These are phyloP conservation scores for Verticillium klebahnii DNA, from an alignment of 2,329 filamentous ascomycete species.

Conservation along the genomic window DNA sequence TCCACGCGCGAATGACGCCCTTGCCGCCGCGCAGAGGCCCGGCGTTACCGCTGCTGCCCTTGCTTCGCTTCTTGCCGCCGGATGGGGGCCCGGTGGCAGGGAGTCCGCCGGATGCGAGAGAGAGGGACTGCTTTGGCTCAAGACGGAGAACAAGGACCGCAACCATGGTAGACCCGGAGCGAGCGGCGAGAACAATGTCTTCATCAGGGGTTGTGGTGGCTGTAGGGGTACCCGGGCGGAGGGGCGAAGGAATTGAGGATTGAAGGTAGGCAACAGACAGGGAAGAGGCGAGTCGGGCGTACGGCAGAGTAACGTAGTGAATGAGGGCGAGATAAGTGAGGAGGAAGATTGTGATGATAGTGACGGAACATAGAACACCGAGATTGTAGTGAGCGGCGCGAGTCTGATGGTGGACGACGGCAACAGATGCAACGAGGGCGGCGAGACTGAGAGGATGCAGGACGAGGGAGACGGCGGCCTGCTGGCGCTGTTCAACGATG, in stretches of 20 bases:
- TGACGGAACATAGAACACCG: conserved; percentile 42
- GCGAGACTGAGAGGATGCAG: conserved; percentile 55
- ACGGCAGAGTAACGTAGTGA: conserved; percentile 55
- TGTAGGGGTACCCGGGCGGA: background rate
- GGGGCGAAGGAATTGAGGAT: conserved; percentile 9
- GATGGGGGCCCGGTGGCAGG: conserved; percentile 16
- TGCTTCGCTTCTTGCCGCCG: conserved; percentile 24
- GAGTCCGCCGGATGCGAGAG: background rate
- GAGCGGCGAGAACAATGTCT: conserved; percentile 61
- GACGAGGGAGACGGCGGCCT: conserved; percentile 58
- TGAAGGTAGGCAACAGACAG: conserved; percentile 59
- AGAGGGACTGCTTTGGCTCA: conserved; percentile 32
- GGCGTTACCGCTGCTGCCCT: conserved; percentile 34
- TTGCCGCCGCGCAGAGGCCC: conserved; percentile 51
- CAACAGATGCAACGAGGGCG: conserved; percentile 38
- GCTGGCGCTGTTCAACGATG: conserved; percentile 75
- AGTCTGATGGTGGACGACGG: conserved; percentile 39
- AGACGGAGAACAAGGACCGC: conserved; percentile 67
- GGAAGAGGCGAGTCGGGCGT: conserved; percentile 58
- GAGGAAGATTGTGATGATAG: conserved; percentile 55
- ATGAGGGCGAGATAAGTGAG: conserved; percentile 61
- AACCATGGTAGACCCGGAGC: conserved; percentile 64
- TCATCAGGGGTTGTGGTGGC: conserved; percentile 25
- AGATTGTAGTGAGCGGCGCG: conserved; percentile 44
- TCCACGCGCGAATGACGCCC: conserved; percentile 78